Conservation (phyloP, 371 early-diverging fungal genomes). For the Rhizopus microsporus region DNA sequence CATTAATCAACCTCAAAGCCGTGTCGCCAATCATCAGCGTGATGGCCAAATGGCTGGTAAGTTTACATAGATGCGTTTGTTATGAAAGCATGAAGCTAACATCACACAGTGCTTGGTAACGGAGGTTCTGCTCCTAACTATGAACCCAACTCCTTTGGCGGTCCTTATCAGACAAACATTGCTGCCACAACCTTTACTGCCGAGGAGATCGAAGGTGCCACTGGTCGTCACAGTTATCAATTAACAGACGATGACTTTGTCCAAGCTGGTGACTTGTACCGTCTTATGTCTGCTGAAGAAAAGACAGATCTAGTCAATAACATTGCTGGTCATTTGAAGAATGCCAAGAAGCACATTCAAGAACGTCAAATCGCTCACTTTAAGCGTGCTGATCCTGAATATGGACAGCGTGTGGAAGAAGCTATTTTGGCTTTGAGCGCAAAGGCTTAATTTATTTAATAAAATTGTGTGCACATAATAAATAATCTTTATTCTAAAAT, state of each 20-base stretch:
- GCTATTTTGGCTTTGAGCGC: constrained; percentile 23
- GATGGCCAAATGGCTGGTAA: constrained; percentile 52
- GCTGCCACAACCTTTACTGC: constrained; percentile 44
- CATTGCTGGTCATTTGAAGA: constrained; percentile 73
- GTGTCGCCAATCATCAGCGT: constrained; percentile 67
- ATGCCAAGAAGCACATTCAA: constrained; percentile 71
- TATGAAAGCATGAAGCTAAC: not conserved
- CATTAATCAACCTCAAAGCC: constrained; percentile 65
- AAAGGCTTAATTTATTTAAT: constrained; percentile 18
- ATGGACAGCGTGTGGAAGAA: constrained; percentile 29
- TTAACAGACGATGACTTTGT: constrained; percentile 73
- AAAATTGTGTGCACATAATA: not conserved
- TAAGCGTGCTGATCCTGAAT: constrained; percentile 34
- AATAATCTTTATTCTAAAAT: constrained; percentile 1
- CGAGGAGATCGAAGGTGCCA: constrained; percentile 48
- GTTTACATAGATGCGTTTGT: not conserved
- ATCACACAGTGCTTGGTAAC: constrained; percentile 54
- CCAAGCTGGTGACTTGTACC: constrained; percentile 74
- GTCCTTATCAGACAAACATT: constrained; percentile 57
- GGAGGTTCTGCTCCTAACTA: constrained; percentile 75
- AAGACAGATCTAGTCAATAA: constrained; percentile 70
- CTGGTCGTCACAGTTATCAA: constrained; percentile 62
- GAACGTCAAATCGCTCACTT: constrained; percentile 77
- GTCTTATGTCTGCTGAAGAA: constrained; percentile 62
- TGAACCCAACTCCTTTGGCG: constrained; percentile 72